Evolutionary conservation across 73 alveolate genomes (phyloP).

Genomic region (Paramecium primaurelia): DNA sequence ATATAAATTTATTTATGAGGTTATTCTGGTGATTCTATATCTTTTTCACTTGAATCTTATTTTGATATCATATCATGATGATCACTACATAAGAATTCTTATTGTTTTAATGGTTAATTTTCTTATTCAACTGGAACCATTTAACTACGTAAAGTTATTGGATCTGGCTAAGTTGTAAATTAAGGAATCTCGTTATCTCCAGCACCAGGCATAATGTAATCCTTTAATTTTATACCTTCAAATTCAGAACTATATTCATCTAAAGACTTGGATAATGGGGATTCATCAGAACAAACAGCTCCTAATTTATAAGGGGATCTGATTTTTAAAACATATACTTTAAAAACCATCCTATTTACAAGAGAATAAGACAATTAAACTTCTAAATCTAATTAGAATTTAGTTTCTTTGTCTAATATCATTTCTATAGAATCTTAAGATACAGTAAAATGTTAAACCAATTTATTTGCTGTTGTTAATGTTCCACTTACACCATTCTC

Average conservation of each 20-base stretch:
- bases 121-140: not conserved
- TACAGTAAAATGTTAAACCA: not conserved
- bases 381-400: constrained; percentile 14
- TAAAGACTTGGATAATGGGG: not conserved
- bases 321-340: not conserved
- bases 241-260: constrained; percentile 36
- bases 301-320: not conserved
- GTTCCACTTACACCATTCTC: not conserved
- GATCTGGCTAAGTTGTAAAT: not conserved
- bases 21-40: not conserved
- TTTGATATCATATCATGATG: not conserved
- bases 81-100: constrained; percentile 38
- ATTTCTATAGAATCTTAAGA: not conserved
- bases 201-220: not conserved
- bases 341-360: not conserved
- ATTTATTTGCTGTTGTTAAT: not conserved
- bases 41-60: constrained; percentile 2
- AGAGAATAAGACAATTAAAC: not conserved
- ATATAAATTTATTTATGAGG: not conserved
- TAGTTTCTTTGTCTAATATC: not conserved
- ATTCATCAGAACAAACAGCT: constrained; percentile 21
- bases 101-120: not conserved
- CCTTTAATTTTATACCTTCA: not conserved
- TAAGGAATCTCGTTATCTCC: not conserved
- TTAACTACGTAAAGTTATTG: not conserved